Percentiles rank a stretch among this genome's conserved stretches.
Evolutionary conservation across 495 filamentous ascomycete genomes (phyloP).

Genomic region (Xylaria scruposa): DNA sequence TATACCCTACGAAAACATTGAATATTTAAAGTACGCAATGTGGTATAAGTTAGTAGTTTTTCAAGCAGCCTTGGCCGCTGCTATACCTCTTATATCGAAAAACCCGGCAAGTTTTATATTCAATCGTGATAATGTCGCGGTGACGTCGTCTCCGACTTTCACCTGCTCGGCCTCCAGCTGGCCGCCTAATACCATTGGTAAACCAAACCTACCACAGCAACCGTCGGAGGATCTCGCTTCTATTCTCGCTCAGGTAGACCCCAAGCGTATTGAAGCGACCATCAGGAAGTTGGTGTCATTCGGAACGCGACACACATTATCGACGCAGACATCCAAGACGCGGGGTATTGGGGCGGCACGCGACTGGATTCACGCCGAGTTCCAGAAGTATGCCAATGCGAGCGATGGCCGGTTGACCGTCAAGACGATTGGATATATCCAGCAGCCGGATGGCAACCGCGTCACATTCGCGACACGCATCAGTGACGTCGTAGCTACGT

Average conservation of each 20-base stretch:
- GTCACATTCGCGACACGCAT: constrained; percentile 55
- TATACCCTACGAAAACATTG: not conserved
- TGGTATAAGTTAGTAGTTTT: constrained; percentile 8
- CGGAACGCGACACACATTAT: constrained; percentile 60
- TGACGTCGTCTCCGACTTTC: constrained; percentile 19
- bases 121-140: not conserved
- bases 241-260: constrained; percentile 51
- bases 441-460: constrained; percentile 44
- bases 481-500: constrained; percentile 57
- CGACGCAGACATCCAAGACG: constrained; percentile 49
- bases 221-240: constrained; percentile 52
- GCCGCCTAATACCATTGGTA: constrained; percentile 40
- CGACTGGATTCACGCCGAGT: constrained; percentile 58
- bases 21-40: constrained; percentile 2
- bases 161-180: constrained; percentile 39
- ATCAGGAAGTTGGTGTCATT: constrained; percentile 57
- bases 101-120: constrained; percentile 34
- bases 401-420: constrained; percentile 53
- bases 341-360: constrained; percentile 61
- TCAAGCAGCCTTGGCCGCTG: constrained; percentile 24
- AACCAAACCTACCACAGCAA: constrained; percentile 49
- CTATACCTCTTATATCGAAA: constrained; percentile 26
- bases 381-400: constrained; percentile 44
- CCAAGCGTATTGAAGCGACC: constrained; percentile 50
- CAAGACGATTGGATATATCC: constrained; percentile 52